Conservation (phyloP, 495 filamentous ascomycete species). For the Aspergillus indologenus region DNA sequence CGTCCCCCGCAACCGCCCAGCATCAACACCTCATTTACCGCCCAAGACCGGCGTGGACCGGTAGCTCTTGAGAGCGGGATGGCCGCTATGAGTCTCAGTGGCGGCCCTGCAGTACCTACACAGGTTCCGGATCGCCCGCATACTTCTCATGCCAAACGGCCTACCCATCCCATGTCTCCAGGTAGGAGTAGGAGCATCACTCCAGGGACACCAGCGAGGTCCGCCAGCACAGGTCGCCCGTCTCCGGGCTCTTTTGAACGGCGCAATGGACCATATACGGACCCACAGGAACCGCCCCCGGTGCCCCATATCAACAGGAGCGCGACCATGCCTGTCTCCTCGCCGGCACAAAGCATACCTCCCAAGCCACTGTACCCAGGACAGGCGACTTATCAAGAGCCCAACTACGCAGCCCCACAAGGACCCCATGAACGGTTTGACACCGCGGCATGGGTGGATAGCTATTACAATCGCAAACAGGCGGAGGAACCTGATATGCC, state of each 20-base stretch:
- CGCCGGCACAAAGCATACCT: slow-evolving; percentile 15
- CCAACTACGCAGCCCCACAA: slow-evolving; percentile 17
- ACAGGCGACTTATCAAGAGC: slow-evolving; percentile 34
- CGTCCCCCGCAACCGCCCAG: slow-evolving; percentile 43
- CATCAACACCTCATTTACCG: slow-evolving; percentile 56
- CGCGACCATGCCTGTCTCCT: slow-evolving; percentile 36
- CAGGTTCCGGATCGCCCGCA: slow-evolving; percentile 34
- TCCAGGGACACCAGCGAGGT: slow-evolving; percentile 22
- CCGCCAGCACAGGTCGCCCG: slow-evolving; percentile 29
- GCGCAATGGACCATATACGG: slow-evolving; percentile 28
- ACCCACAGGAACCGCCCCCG: slow-evolving; percentile 29
- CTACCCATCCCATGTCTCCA: slow-evolving; percentile 27
- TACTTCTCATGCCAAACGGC: slow-evolving; percentile 33
- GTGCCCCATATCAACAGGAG: slow-evolving; percentile 34
- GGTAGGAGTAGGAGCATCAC: slow-evolving; percentile 24
- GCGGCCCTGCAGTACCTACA: slow-evolving; percentile 22
- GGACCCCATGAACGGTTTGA: slow-evolving; percentile 14
- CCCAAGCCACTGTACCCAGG: slow-evolving; percentile 31
- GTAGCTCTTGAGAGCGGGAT: slow-evolving; percentile 50
- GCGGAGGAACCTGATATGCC: slow-evolving; percentile 59
- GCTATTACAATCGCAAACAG: slow-evolving; percentile 35
- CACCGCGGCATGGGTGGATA: slow-evolving; percentile 38
- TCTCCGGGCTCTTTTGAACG: slow-evolving; percentile 16
- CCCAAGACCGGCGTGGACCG: slow-evolving; percentile 23
- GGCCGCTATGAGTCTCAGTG: slow-evolving; percentile 56